Percentiles rank a stretch among this genome's conserved stretches.
Conservation (phyloP, 306 rosid genomes). For the Castanopsis chinensis region DNA sequence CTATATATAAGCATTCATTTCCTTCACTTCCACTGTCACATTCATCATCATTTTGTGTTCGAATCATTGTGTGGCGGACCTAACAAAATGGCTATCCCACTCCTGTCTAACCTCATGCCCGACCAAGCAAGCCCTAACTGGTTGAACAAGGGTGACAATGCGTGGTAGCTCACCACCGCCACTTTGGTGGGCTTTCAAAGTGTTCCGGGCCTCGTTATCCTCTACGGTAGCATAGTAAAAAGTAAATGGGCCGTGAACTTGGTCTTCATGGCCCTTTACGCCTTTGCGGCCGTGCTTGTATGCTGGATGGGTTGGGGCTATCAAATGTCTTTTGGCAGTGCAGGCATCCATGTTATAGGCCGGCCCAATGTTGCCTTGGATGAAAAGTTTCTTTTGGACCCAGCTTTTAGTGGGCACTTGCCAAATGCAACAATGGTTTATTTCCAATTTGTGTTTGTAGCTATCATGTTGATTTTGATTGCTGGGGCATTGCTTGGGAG, state of each 20-base stretch:
- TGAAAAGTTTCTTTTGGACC: conserved; percentile 1
- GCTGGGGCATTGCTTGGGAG: conserved; percentile 50
- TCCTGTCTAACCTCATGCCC: neutral
- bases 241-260: conserved; percentile 55
- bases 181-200: conserved; percentile 51
- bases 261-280: conserved; percentile 51
- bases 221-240: conserved; percentile 54
- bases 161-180: conserved; percentile 46
- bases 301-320: conserved; percentile 52
- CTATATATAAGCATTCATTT: neutral
- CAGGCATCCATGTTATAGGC: conserved; percentile 23
- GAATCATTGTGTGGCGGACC: too few species aligned
- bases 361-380: conserved; percentile 21
- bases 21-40: too few species aligned
- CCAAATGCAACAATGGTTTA: conserved; percentile 47
- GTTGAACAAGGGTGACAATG: conserved; percentile 51
- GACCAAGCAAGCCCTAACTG: conserved; percentile 24
- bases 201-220: conserved; percentile 45
- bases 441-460: conserved; percentile 46
- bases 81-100: too few species aligned
- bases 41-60: too few species aligned
- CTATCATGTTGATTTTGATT: conserved; percentile 41
- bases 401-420: neutral
- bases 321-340: conserved; percentile 35
- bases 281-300: conserved; percentile 41